Evolutionary conservation across 352 stramenopile species (phyloP).

Genomic region (Poterioochromonas sp.): DNA sequence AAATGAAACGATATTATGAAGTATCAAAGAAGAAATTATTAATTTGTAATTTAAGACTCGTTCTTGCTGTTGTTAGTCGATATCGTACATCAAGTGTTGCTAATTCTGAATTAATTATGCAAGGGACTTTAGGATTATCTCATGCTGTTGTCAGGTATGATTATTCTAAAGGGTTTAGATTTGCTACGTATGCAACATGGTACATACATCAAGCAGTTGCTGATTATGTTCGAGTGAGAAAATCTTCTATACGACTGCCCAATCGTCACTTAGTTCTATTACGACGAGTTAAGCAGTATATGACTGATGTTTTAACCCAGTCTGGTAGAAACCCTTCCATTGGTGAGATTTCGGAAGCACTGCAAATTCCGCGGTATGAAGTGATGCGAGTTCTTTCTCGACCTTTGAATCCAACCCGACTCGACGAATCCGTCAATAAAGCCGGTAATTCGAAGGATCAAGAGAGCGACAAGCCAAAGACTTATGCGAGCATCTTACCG

Average conservation of each 20-base stretch:
- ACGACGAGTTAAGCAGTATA: constrained; percentile 7
- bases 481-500: background rate
- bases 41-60: constrained; percentile 12
- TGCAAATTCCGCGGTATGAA: background rate
- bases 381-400: constrained; percentile 16
- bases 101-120: constrained; percentile 1
- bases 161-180: constrained; percentile 18
- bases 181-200: constrained; percentile 26
- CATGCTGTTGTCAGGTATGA: background rate
- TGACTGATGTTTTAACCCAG: background rate
- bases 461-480: background rate
- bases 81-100: constrained; percentile 6
- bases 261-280: background rate
- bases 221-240: constrained; percentile 15
- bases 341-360: background rate
- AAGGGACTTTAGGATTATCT: background rate
- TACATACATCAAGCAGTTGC: constrained; percentile 26
- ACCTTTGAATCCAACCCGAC: background rate
- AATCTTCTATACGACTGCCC: background rate
- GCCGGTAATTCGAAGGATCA: background rate
- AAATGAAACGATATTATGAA: constrained; percentile 1
- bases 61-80: constrained; percentile 6
- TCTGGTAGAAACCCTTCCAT: background rate
- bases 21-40: constrained; percentile 10
- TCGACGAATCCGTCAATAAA: background rate